Base-by-base conservation (phyloP, 2,329 filamentous ascomycete species). In the Cladosporium oxysporum region DNA sequence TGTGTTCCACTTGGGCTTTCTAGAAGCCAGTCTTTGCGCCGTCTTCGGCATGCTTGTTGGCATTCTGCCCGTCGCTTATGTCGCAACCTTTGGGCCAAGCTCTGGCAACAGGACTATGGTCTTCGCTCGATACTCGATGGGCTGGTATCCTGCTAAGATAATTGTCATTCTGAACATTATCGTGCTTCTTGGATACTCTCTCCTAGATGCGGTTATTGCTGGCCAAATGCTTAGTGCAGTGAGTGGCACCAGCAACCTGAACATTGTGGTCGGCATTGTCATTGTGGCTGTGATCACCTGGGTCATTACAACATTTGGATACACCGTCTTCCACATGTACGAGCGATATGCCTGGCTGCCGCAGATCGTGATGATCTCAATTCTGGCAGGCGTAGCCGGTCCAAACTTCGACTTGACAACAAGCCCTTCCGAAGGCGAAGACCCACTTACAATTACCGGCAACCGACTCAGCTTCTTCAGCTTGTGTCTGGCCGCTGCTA, bases 141-240 rank as follows among this genome's bases (percentile, higher is more conserved):
- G 87, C 7, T 89, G 85, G 84, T 89, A 84, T 81, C 87, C 87
- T 0, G 84, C 84, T 62, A 89, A 89, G 75, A 75, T 90, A 8
- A 83, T 88, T 37, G 86, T 88, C 16, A 71, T 89, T 26, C 77
- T 90, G 66, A 89, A 89, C 71, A 79, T 90, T 57, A 83, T 90
- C 53, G 83, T 88, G 26, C 80, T 89, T 72, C 79, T 89, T 2
- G 73, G 68, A 35, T 90, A 89, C 70, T 80, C 82, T 21, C 78
- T 90, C 73, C 86, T 91, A 66, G 85, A 88, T 74, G 87, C 84
- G 37, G 87, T 91, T 6, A 82, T 91, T 18, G 86, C 86, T 1
- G 89, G 89, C 0, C 88, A 91, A 72, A 90, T 90, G 29, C 78
- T 91, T 1, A 88, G 86, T 5, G 88, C 88, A 1, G 86, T 91